Conservation (phyloP, 2,329 filamentous ascomycete genomes). For the Aspergillus carbonarius region DNA sequence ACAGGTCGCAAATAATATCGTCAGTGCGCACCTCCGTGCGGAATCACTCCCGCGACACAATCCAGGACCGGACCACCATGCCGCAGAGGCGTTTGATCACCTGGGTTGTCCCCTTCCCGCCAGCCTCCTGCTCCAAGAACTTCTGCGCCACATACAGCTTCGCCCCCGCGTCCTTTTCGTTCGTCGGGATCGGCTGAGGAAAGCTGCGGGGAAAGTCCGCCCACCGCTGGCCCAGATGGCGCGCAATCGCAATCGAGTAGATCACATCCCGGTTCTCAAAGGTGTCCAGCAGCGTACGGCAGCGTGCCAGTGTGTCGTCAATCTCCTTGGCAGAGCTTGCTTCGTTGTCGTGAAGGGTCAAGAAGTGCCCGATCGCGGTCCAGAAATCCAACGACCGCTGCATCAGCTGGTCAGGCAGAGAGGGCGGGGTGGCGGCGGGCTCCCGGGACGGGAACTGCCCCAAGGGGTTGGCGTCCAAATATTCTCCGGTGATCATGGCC, state of each 20-base stretch:
- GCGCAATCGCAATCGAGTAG: constrained; percentile 80
- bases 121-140: constrained; percentile 66
- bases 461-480: constrained; percentile 54
- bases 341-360: constrained; percentile 63
- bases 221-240: constrained; percentile 68
- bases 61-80: constrained; percentile 62
- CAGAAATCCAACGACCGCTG: constrained; percentile 75
- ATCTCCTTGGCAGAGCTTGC: constrained; percentile 56
- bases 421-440: constrained; percentile 35
- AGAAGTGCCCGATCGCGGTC: constrained; percentile 72
- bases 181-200: constrained; percentile 57
- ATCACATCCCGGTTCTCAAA: constrained; percentile 87
- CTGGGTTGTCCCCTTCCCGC: constrained; percentile 70
- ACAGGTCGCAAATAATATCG: constrained; percentile 19
- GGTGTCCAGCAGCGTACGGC: constrained; percentile 72
- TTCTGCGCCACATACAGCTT: constrained; percentile 68
- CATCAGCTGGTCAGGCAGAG: constrained; percentile 52
- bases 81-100: constrained; percentile 69
- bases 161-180: constrained; percentile 66
- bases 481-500: constrained; percentile 70
- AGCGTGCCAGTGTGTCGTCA: constrained; percentile 63
- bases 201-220: constrained; percentile 59
- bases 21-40: constrained; percentile 10
- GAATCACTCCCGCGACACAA: constrained; percentile 38
- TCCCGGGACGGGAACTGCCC: constrained; percentile 44